Evolutionary conservation across 805 yeast species (phyloP), one percentile per base, ranked within the genome.

Genomic region (Debaryomyces castellii): DNA sequence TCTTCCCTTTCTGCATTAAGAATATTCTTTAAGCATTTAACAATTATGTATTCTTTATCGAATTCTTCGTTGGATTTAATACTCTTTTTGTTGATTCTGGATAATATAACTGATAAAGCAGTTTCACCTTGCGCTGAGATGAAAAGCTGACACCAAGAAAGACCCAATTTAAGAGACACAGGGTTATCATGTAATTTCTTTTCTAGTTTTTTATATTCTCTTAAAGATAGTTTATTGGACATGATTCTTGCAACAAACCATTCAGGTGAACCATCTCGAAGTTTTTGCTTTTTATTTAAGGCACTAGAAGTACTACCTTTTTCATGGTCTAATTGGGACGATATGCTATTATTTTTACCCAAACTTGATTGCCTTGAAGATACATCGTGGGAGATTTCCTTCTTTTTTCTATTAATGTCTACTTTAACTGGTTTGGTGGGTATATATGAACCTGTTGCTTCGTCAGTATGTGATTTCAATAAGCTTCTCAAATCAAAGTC

Each of bases 41-140:
- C 67, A 27, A 72, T 71, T 17, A 55, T 49, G 44, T 51, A 67
- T 45, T 73, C 77, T 43, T 55, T 65, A 42, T 71, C 76, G 32
- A 72, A 67, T 45, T 71, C 76, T 24, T 71, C 76, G 48, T 73
- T 71, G 3, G 75, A 67, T 51, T 73, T 73, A 49, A 71, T 71
- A 46, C 72, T 67, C 48, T 71, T 68, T 46, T 63, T 67, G 51
- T 70, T 73, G 30, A 71, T 60, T 33, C 73, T 56, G 3, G 67
- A 55, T 20, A 73, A 60, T 11, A 67, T 59, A 4, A 68, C 74
- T 0, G 74, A 62, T 10, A 72, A 59, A 0, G 76, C 76, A 3
- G 71, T 62, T 45, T 72, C 76, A 16, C 77, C 77, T 51, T 72
- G 76, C 1, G 68, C 66, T n/a, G 60, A 62, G n/a, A 59, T 54